phyloP scores from a whole-genome alignment of 805 yeast genomes.

The Candida takata region DNA sequence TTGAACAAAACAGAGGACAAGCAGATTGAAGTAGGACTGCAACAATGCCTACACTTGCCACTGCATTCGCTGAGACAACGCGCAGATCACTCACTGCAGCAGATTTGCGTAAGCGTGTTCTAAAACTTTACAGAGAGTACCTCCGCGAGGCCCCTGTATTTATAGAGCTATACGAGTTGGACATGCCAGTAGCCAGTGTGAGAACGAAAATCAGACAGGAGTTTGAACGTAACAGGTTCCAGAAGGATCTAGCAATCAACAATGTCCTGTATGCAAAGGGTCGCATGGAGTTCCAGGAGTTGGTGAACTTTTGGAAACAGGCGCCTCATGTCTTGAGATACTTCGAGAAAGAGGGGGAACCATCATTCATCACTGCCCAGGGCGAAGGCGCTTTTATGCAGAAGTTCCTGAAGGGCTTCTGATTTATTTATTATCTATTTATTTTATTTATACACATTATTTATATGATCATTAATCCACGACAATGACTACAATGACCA shows the following conservation, averaged over 20 bases:
- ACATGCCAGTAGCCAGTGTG: slow-evolving; percentile 70
- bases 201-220: slow-evolving; percentile 85
- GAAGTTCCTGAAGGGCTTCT: slow-evolving; percentile 59
- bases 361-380: slow-evolving; percentile 38
- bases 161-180: slow-evolving; percentile 62
- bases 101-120: slow-evolving; percentile 57
- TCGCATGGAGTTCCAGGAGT: slow-evolving; percentile 86
- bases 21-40: too few relatives aligned
- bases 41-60: slow-evolving; percentile 59
- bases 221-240: slow-evolving; percentile 78
- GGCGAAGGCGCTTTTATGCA: slow-evolving; percentile 50
- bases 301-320: slow-evolving; percentile 87
- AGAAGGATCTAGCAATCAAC: slow-evolving; percentile 54
- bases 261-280: slow-evolving; percentile 75
- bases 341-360: slow-evolving; percentile 59
- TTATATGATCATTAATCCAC: too few relatives aligned
- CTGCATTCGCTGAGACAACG: slow-evolving; percentile 80
- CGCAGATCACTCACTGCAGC: slow-evolving; percentile 53
- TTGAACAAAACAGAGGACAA: not conserved
- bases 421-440: slow-evolving; percentile 4
- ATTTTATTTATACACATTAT: slow-evolving; percentile 8
- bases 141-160: slow-evolving; percentile 54
- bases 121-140: slow-evolving; percentile 67
- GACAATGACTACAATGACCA: too few relatives aligned
- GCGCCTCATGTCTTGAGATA: slow-evolving; percentile 77